Base-by-base conservation (phyloP, 2,329 filamentous ascomycete genomes). In the Trichoderma aggressivum region DNA sequence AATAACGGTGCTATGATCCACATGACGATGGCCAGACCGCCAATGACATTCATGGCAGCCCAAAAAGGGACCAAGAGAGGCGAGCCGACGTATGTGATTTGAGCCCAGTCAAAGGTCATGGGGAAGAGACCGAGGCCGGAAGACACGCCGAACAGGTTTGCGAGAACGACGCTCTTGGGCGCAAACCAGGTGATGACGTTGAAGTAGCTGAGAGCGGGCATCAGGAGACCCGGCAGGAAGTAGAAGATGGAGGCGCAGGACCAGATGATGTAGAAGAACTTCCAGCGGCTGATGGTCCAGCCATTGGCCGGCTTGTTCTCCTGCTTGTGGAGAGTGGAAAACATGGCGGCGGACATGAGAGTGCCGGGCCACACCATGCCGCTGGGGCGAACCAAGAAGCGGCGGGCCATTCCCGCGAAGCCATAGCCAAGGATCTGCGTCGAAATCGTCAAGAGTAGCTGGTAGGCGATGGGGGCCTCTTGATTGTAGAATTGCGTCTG, bases 331-430 rank as follows among this genome's bases (percentile, higher is more conserved):
- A 97, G 85, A 0, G 93, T 95, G 5, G 90, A 91, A 76, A 97
- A 96, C 92, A 97, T 94, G 76, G 93, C 91, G 0, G 93, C 93
- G 24, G 93, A 95, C 86, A 95, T 94, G 63, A 97, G 84, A 0
- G 94, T 97, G 26, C 92, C 91, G 1, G 94, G 94, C 94, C 94
- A 97, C 61, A 97, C 94, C 92, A 97, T 97, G 72, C 92, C 92
- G 73, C 92, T 92, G 0, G 94, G 94, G 30, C 93, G 89, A 32
- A 97, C 93, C 5, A 97, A 86, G 78, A 94, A 96, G 63, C 92
- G 89, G 71, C 93, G 86, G 2, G 92, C 92, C 56, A 97, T 84
- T 2, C 94, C 94, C 63, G 94, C 94, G 78, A 97, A 94, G 3
- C 93, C 90, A 79, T 97, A 97, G 16, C 94, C 94, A 39, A 97